These are phyloP conservation scores for Boletus rex-veris DNA, from an alignment of 768 basidiomycete species.

Conservation along the genomic window DNA sequence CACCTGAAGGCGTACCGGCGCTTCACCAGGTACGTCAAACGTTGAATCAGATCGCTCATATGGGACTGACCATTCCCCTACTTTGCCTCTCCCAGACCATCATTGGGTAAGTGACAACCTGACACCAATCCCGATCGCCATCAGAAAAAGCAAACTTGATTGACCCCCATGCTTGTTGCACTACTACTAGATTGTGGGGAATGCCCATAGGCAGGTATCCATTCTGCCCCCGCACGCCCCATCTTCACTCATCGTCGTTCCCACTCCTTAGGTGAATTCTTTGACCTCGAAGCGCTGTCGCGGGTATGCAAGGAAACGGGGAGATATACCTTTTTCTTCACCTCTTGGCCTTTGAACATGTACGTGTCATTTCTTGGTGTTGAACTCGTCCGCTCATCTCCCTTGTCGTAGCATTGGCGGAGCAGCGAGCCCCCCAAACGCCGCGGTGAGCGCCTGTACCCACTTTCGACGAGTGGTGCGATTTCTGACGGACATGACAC, in stretches of 20 bases:
- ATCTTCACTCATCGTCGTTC: neutral
- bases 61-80: neutral
- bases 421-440: constrained; percentile 68
- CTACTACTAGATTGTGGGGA: constrained; percentile 52
- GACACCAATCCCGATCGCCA: too few species aligned
- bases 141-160: too few species aligned
- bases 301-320: constrained; percentile 52
- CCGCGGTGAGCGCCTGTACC: constrained; percentile 46
- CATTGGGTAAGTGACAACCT: constrained; percentile 44
- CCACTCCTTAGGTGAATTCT: constrained; percentile 53
- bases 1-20: constrained; percentile 38
- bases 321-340: constrained; percentile 72
- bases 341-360: constrained; percentile 74
- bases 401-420: constrained; percentile 49
- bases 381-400: neutral
- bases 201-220: constrained; percentile 60
- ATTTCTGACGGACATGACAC: neutral
- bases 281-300: constrained; percentile 64
- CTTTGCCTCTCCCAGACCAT: constrained; percentile 41
- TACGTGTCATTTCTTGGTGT: constrained; percentile 29
- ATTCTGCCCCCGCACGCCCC: too few species aligned
- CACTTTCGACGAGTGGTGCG: too few species aligned
- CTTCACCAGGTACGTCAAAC: constrained; percentile 52
- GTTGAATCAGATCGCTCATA: neutral
- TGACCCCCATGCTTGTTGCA: too few species aligned